Percentiles rank a stretch among this genome's conserved stretches.
Evolutionary conservation across 23 red algal species (phyloP).

Genomic region (Gracilaria caudata): DNA sequence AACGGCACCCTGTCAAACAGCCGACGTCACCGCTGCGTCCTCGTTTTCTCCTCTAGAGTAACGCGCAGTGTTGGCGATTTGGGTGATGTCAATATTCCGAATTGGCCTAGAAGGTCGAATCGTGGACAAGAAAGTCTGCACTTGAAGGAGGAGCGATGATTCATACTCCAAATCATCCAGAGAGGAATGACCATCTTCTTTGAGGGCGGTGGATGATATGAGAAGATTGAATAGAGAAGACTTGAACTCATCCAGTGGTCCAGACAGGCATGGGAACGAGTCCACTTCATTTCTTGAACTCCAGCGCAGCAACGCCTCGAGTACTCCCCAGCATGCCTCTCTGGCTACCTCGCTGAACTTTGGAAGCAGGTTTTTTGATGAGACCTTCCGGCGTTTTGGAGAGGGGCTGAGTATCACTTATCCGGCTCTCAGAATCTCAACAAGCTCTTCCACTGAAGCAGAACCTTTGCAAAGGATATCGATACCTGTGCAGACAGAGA

Average conservation of each 20-base stretch:
- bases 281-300: background rate
- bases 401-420: background rate
- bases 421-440: background rate
- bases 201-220: background rate
- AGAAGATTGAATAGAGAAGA: background rate
- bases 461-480: background rate
- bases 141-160: conserved; percentile 8
- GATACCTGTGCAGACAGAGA: background rate
- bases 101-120: background rate
- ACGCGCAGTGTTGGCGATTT: background rate
- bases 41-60: background rate
- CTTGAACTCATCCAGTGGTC: background rate
- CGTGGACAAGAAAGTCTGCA: background rate
- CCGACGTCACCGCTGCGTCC: background rate
- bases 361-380: background rate
- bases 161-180: conserved; percentile 19
- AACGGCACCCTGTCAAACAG: background rate
- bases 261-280: background rate
- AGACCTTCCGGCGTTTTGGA: background rate
- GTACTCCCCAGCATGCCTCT: background rate
- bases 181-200: conserved; percentile 5
- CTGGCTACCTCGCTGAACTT: background rate
- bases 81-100: background rate
- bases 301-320: background rate
- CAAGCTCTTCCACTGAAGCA: background rate